These are phyloP conservation scores for Phytophthora hybrid DNA, from an alignment of 352 stramenopile species.

Conservation along the genomic window DNA sequence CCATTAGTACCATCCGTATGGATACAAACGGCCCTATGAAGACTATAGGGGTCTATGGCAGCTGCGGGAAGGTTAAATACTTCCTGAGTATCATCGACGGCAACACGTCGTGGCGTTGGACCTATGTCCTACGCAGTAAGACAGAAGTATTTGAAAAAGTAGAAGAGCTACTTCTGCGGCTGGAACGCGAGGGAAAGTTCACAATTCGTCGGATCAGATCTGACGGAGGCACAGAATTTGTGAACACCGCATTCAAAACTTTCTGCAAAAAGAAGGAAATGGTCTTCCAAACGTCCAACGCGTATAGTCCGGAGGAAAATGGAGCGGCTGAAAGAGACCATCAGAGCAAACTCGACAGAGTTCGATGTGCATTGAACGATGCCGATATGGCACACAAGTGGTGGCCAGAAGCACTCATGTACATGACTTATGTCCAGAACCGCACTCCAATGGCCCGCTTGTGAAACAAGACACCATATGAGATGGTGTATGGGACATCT, in stretches of 20 bases:
- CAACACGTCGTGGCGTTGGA: too few relatives aligned
- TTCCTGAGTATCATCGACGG: background rate
- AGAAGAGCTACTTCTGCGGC: too few relatives aligned
- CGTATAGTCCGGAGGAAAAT: background rate
- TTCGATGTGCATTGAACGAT: background rate
- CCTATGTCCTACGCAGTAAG: too few relatives aligned
- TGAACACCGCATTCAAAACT: slow-evolving; percentile 1
- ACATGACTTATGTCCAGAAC: too few relatives aligned
- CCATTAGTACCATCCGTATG: too few relatives aligned
- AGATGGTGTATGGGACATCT: too few relatives aligned
- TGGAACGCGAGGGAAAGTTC: too few relatives aligned
- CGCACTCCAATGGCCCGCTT: too few relatives aligned
- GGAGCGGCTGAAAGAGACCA: background rate
- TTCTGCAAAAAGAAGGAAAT: background rate
- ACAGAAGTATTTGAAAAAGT: too few relatives aligned
- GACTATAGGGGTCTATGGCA: background rate
- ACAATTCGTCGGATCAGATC: slow-evolving; percentile 2
- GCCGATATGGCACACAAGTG: background rate
- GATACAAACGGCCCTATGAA: too few relatives aligned
- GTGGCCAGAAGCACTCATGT: too few relatives aligned
- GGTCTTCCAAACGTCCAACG: background rate
- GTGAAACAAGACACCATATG: too few relatives aligned
- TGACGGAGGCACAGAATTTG: background rate
- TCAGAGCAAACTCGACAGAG: background rate
- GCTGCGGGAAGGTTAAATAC: background rate